phyloP scores from a whole-genome alignment of 495 filamentous ascomycete genomes.

The Penicillium silybi region DNA sequence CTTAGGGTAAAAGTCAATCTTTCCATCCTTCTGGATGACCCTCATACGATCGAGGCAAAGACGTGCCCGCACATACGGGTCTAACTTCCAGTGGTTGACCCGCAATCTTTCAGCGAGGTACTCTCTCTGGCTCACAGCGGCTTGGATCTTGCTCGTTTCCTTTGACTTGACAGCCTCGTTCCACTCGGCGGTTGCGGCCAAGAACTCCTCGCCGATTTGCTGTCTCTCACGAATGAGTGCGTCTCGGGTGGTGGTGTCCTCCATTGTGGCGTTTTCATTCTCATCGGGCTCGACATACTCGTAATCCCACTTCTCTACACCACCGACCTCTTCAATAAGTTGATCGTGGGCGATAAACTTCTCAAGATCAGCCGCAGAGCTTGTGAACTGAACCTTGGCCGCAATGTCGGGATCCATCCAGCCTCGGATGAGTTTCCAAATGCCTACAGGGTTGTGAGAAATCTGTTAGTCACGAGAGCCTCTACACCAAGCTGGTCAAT shows the following conservation, averaged over 20 bases:
- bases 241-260: constrained; percentile 55
- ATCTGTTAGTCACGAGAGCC: not conserved
- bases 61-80: constrained; percentile 70
- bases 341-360: constrained; percentile 62
- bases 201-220: constrained; percentile 60
- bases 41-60: constrained; percentile 66
- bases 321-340: constrained; percentile 71
- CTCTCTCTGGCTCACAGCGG: constrained; percentile 54
- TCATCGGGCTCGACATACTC: constrained; percentile 68
- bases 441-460: constrained; percentile 35
- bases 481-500: not conserved
- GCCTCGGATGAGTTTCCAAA: constrained; percentile 79
- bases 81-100: constrained; percentile 77
- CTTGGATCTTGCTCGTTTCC: constrained; percentile 18
- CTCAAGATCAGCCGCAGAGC: constrained; percentile 66
- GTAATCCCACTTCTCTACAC: constrained; percentile 77
- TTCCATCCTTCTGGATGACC: constrained; percentile 59
- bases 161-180: constrained; percentile 44
- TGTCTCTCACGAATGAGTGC: constrained; percentile 54
- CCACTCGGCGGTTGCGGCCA: constrained; percentile 68
- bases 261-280: constrained; percentile 66
- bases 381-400: constrained; percentile 85
- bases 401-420: constrained; percentile 94
- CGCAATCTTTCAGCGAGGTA: constrained; percentile 58
- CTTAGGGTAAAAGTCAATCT: constrained; percentile 59